phyloP scores from a whole-genome alignment of 164 flowering plant species.

The Sextonia rubra region DNA sequence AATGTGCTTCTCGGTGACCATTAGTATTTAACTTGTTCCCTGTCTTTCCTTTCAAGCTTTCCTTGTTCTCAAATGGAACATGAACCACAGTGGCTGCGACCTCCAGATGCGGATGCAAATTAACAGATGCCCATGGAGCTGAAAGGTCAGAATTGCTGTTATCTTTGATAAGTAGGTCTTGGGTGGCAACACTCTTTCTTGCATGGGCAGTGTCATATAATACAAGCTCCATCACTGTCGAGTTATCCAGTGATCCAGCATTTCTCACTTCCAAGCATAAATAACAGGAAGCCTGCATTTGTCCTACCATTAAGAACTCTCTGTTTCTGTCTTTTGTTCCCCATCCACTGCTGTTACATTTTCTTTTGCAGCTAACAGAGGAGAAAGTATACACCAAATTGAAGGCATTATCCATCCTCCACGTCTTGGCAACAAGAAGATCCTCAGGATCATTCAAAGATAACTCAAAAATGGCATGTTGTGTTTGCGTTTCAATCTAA shows the following conservation, averaged over 20 bases:
- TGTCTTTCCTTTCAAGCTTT: constrained; percentile 46
- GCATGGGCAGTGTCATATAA: constrained; percentile 64
- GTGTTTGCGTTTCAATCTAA: constrained; percentile 53
- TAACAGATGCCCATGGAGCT: constrained; percentile 40
- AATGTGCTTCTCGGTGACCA: constrained; percentile 22
- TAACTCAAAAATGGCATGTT: constrained; percentile 70
- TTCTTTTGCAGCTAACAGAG: constrained; percentile 39
- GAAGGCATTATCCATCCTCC: constrained; percentile 52
- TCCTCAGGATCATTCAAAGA: constrained; percentile 54
- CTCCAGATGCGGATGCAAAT: constrained; percentile 63
- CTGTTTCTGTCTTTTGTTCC: constrained; percentile 21
- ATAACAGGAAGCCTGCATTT: constrained; percentile 79
- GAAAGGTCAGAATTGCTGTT: constrained; percentile 20
- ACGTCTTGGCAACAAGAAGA: constrained; percentile 56
- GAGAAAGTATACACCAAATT: constrained; percentile 88
- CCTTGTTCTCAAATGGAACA: constrained; percentile 60
- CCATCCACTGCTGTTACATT: constrained; percentile 24
- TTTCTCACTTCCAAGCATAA: constrained; percentile 49
- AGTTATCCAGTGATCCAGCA: constrained; percentile 39
- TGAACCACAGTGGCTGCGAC: constrained; percentile 69
- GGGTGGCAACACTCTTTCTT: constrained; percentile 29
- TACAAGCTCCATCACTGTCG: constrained; percentile 77
- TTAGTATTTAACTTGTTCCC: constrained; percentile 25
- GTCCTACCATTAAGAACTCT: constrained; percentile 63
- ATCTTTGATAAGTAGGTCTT: constrained; percentile 18